Evolutionary conservation across 352 stramenopile genomes (phyloP).

Genomic region (Phytopythium boreale): DNA sequence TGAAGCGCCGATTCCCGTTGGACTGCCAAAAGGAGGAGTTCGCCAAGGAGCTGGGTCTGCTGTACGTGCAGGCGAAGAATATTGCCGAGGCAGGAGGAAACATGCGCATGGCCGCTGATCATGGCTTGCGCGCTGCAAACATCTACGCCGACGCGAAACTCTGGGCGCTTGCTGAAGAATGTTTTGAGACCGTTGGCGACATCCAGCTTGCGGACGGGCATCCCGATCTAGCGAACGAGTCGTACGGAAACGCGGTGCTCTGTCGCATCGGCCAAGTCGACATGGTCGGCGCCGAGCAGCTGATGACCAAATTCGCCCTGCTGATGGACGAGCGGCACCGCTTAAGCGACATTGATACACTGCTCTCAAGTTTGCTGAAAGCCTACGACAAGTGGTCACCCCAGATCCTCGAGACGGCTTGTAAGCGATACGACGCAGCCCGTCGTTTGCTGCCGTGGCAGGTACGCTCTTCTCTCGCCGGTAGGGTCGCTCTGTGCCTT

Average conservation of each 20-base stretch:
- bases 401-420: slow-evolving; percentile 42
- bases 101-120: slow-evolving; percentile 41
- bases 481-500: background rate
- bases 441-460: slow-evolving; percentile 61
- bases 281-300: slow-evolving; percentile 48
- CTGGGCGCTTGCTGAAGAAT: slow-evolving; percentile 51
- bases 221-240: slow-evolving; percentile 40
- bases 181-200: slow-evolving; percentile 52
- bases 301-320: slow-evolving; percentile 39
- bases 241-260: slow-evolving; percentile 56
- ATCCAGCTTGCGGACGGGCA: slow-evolving; percentile 36
- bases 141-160: slow-evolving; percentile 52
- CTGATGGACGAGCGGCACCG: slow-evolving; percentile 26
- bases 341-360: slow-evolving; percentile 45
- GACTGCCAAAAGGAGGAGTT: slow-evolving; percentile 36
- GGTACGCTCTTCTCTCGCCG: slow-evolving; percentile 21
- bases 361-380: slow-evolving; percentile 53
- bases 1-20: slow-evolving; percentile 59
- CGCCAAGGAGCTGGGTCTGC: slow-evolving; percentile 33
- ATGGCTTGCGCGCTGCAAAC: slow-evolving; percentile 41
- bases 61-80: slow-evolving; percentile 57
- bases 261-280: slow-evolving; percentile 60
- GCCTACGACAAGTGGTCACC: slow-evolving; percentile 57
- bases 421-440: slow-evolving; percentile 42
- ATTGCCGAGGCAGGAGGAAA: slow-evolving; percentile 54